Conservation (phyloP, 202 grass and related monocot genomes). For the Bolboschoenoplectus hybrid region DNA sequence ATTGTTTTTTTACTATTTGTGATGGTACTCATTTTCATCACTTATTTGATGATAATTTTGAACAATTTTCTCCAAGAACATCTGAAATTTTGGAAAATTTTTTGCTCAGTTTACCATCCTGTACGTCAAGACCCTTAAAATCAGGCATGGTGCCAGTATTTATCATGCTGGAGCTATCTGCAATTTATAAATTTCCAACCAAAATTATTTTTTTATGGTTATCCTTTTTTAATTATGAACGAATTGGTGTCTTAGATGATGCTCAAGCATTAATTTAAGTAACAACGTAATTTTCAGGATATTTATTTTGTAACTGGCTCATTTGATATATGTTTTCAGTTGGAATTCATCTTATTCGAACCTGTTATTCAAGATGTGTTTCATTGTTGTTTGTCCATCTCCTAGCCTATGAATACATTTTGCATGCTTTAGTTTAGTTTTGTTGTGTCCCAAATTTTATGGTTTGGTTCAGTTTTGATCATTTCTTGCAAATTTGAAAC, state of each 20-base stretch:
- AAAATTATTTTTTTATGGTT: background rate
- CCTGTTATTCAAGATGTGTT: constrained; percentile 13
- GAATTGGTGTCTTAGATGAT: background rate
- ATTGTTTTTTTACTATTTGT: background rate
- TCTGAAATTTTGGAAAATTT: background rate
- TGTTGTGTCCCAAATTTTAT: background rate
- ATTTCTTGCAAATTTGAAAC: background rate
- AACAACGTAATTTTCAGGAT: background rate
- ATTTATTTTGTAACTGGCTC: background rate
- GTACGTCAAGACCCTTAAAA: background rate
- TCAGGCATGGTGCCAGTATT: background rate
- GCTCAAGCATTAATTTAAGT: background rate
- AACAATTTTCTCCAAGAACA: background rate
- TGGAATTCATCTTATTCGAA: background rate
- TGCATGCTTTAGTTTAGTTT: constrained; percentile 17
- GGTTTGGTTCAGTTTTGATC: background rate
- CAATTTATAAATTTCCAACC: background rate
- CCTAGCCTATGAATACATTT: background rate
- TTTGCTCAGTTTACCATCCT: background rate
- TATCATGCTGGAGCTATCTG: background rate
- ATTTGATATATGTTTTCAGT: background rate
- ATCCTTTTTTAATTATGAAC: background rate
- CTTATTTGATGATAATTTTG: background rate
- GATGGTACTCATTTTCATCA: background rate
- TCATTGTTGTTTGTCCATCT: background rate